Conservation (phyloP, 257 asterid genomes). For the Craterostigma plantagineum region DNA sequence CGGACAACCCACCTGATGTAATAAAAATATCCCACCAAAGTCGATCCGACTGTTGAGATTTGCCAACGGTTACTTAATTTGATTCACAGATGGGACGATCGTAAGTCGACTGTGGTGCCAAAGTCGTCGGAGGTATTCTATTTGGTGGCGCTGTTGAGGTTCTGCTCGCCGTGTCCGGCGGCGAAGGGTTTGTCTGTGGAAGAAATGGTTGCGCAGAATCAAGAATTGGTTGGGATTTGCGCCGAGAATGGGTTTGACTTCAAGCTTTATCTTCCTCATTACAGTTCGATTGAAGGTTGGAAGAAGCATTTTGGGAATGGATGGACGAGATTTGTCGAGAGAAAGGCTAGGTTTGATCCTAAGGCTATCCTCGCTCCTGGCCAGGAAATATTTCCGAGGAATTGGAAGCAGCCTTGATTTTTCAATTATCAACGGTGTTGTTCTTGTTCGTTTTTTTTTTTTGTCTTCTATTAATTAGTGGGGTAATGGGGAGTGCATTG, state of each 20-base stretch:
- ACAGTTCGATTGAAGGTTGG: constrained; percentile 49
- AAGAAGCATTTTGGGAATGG: constrained; percentile 58
- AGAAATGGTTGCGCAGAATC: constrained; percentile 57
- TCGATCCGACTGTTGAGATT: neutral
- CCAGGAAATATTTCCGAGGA: constrained; percentile 63
- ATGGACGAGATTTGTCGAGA: constrained; percentile 63
- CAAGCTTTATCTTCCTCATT: constrained; percentile 82
- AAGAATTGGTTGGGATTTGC: constrained; percentile 45
- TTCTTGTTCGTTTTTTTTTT: too few species aligned
- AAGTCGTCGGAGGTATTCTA: constrained; percentile 55
- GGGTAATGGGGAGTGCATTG: too few species aligned
- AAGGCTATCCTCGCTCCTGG: constrained; percentile 92
- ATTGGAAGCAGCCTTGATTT: constrained; percentile 18
- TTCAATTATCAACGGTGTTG: neutral
- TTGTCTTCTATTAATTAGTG: neutral
- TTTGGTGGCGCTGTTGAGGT: constrained; percentile 63
- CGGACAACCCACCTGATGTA: neutral
- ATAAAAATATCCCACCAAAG: neutral
- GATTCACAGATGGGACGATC: constrained; percentile 65
- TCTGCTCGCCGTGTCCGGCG: constrained; percentile 33
- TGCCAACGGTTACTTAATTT: neutral
- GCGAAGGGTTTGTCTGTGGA: constrained; percentile 25
- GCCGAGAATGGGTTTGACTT: constrained; percentile 25
- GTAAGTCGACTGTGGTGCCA: constrained; percentile 54
- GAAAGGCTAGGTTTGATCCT: constrained; percentile 58